A percentile compares a stretch with the other conserved stretches of the same genome.
These are phyloP conservation scores for Sugiyamaella neomexicana DNA, from an alignment of 1,139 yeast genomes.

Conservation along the genomic window DNA sequence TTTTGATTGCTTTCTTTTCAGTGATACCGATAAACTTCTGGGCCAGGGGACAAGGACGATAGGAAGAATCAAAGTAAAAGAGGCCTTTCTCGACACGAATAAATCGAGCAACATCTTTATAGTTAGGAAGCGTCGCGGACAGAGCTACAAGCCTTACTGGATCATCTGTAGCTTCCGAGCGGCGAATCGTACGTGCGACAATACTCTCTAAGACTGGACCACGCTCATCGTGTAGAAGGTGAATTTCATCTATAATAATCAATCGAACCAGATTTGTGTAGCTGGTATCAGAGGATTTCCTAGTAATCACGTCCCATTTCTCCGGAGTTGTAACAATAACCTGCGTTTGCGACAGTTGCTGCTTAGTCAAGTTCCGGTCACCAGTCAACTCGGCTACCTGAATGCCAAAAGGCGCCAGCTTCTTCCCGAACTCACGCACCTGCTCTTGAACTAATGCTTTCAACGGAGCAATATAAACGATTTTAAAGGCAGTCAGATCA, in stretches of 20 bases:
- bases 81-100: conserved; percentile 65
- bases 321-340: conserved; percentile 91
- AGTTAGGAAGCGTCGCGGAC: conserved; percentile 94
- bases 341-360: conserved; percentile 78
- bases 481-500: conserved; percentile 60
- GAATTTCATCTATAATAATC: conserved; percentile 91
- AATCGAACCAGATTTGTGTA: conserved; percentile 65
- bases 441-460: conserved; percentile 96
- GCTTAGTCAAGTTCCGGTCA: conserved; percentile 75
- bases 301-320: conserved; percentile 94
- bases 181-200: conserved; percentile 69
- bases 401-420: conserved; percentile 66
- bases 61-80: conserved; percentile 79
- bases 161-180: conserved; percentile 46
- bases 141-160: conserved; percentile 75
- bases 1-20: conserved; percentile 78
- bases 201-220: conserved; percentile 93
- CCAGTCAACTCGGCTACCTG: conserved; percentile 89
- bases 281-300: conserved; percentile 68
- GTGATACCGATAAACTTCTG: conserved; percentile 88
- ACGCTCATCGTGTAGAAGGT: conserved; percentile 87
- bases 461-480: conserved; percentile 89
- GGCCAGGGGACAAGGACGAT: conserved; percentile 88
- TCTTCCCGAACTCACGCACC: conserved; percentile 77
- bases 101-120: conserved; percentile 81